Evolutionary conservation across 208 protist species (phyloP).

Genomic region (Leishmania guyanensis): DNA sequence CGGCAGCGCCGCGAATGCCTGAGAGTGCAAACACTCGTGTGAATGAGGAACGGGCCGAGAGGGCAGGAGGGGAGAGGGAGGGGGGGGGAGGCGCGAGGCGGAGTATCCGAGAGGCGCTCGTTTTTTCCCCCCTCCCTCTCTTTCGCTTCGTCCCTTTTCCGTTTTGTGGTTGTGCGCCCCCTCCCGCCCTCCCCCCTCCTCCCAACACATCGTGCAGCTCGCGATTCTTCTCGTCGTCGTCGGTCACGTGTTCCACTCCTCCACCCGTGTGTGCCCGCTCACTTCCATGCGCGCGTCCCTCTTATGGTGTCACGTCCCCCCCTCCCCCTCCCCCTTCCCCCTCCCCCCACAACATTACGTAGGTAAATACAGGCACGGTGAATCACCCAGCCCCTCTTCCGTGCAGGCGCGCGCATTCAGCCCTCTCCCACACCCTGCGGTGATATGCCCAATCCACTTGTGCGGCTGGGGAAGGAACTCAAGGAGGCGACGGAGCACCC

Average conservation of each 20-base stretch:
- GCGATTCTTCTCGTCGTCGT: not conserved
- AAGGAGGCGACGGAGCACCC: constrained; percentile 43
- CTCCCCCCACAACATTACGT: not conserved
- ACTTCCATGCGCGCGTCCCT: no score
- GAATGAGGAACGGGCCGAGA: not conserved
- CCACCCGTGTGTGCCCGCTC: not conserved
- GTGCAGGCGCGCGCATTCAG: not conserved
- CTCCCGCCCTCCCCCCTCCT: no score
- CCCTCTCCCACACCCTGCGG: not conserved
- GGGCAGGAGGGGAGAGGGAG: not conserved
- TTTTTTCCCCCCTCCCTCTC: not conserved
- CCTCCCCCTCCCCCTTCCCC: no score
- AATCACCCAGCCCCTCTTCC: not conserved
- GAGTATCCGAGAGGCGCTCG: not conserved
- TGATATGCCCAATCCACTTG: constrained; percentile 46
- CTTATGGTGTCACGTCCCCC: no score
- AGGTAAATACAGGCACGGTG: not conserved
- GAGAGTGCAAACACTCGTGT: not conserved
- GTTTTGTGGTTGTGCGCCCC: no score
- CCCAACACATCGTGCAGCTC: no score
- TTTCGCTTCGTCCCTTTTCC: not conserved
- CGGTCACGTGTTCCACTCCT: not conserved
- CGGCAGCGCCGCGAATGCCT: not conserved
- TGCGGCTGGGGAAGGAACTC: constrained; percentile 65
- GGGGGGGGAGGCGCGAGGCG: not conserved